Evolutionary conservation across 257 asterid genomes (phyloP).

Genomic region (Nicotiana tomentosiformis): DNA sequence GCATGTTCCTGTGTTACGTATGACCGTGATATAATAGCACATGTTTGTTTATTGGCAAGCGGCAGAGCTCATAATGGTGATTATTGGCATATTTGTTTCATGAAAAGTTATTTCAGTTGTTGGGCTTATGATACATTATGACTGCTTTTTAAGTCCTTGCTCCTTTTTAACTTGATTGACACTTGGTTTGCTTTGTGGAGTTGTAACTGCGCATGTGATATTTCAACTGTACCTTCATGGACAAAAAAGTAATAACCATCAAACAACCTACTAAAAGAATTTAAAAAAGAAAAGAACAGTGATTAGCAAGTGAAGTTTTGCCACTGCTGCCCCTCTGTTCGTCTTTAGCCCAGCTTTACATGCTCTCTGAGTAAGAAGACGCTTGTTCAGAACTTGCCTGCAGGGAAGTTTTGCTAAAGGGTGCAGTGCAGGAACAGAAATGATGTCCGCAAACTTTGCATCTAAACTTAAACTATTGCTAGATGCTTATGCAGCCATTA

Average conservation of each 20-base stretch:
- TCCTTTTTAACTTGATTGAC: not conserved
- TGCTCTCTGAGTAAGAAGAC: not conserved
- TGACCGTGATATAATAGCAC: not conserved
- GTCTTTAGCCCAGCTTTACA: not conserved
- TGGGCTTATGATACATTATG: not conserved
- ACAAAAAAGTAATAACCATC: not conserved
- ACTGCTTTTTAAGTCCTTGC: not conserved
- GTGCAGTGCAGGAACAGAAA: not conserved
- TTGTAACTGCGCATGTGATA: not conserved
- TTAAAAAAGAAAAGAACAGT: not conserved
- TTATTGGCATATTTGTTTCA: not conserved
- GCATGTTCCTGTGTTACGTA: not conserved
- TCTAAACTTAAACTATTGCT: not conserved
- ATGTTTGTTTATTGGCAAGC: not conserved
- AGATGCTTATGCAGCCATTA: slow-evolving; percentile 5
- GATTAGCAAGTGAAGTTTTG: not conserved
- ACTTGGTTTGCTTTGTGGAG: not conserved
- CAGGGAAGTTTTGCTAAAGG: not conserved
- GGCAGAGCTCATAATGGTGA: not conserved
- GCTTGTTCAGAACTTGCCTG: not conserved
- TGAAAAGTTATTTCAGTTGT: not conserved
- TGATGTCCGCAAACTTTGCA: not conserved
- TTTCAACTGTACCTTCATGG: not conserved
- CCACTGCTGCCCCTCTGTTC: not conserved
- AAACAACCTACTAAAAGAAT: not conserved